Base-by-base conservation (phyloP, 495 filamentous ascomycete genomes). In the Bryoglossum gracile region DNA sequence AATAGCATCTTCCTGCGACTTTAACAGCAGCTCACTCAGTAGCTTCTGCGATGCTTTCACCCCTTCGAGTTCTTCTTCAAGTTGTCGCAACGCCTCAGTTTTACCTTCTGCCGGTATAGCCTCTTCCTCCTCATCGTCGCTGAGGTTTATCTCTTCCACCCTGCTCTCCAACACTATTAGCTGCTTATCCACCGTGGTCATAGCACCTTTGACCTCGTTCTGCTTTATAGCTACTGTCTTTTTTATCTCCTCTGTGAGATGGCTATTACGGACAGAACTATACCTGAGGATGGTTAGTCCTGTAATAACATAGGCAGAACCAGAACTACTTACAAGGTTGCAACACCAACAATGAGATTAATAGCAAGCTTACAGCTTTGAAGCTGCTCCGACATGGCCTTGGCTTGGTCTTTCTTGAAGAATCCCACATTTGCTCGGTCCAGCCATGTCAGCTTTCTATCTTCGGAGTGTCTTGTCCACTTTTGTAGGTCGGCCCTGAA, bases 391-490 rank as follows among this genome's bases (percentile, higher is more conserved):
- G 63, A 63, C 54, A 64, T 62, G 33, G 65, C 52, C 51, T 64
- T 63, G 10, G 61, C 51, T 37, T 62, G 50, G 35, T 46, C 55
- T 50, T 66, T 52, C 57, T 59, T 65, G 46, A 67, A 58, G 58
- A 66, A 59, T 41, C 63, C 66, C 5, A 69, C 50, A 39, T 49
- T 63, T 53, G 60, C 48, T 59, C 60, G 58, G 39, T 68, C 64
- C 49, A 36, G 61, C 58, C 53, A 65, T 51, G 54, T 43, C 39
- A 67, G 53, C 35, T 57, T 65, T 46, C 64, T 57, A 55, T 65
- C 59, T 42, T 58, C 45, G 46, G 59, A 67, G 50, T 68, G 61
- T 57, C 61, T 63, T 33, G 66, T 68, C 63, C 59, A 68, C 48
- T 50, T 40, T 46, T 58, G 52, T 42, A 68, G 64, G 50, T 63